Percentiles rank a stretch among this genome's conserved stretches.
Conservation (phyloP, 108 stramenopile species). For the Cyclostephanos invisitatus region DNA sequence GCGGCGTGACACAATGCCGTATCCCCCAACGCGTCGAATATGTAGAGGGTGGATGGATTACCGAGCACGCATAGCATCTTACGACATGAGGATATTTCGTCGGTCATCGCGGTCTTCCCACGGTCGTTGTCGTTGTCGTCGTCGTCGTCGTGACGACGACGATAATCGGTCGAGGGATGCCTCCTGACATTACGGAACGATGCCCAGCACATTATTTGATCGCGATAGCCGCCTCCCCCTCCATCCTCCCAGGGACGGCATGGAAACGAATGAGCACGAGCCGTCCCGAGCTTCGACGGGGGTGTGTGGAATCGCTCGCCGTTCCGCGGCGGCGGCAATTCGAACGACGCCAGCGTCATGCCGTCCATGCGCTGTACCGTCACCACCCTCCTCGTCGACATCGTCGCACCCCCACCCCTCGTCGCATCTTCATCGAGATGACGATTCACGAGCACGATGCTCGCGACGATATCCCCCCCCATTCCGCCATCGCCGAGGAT, state of each 20-base stretch:
- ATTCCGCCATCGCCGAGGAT: background rate
- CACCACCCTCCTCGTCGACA: background rate
- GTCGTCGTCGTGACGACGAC: too few relatives aligned
- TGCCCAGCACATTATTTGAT: constrained; percentile 66
- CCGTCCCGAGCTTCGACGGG: background rate
- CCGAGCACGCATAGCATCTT: constrained; percentile 70
- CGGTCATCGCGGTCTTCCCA: background rate
- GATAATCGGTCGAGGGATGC: too few relatives aligned
- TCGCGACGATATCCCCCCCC: background rate
- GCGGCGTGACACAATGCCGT: constrained; percentile 1
- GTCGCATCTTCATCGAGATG: background rate
- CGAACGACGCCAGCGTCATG: constrained; percentile 3
- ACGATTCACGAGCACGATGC: background rate
- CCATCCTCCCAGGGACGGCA: background rate
- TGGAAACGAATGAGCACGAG: background rate
- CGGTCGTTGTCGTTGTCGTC: background rate
- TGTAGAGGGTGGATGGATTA: constrained; percentile 53
- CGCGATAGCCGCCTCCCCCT: constrained; percentile 6
- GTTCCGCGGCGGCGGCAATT: background rate
- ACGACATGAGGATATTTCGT: constrained; percentile 26
- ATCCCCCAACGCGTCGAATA: constrained; percentile 67
- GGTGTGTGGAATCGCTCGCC: background rate
- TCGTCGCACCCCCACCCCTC: too few relatives aligned
- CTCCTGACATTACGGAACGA: constrained; percentile 47
- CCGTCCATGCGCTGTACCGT: constrained; percentile 9